Evolutionary conservation across 139 green algal genomes (phyloP), one percentile per base, ranked within the genome.

Genomic region (Chlamydomonas sp.): DNA sequence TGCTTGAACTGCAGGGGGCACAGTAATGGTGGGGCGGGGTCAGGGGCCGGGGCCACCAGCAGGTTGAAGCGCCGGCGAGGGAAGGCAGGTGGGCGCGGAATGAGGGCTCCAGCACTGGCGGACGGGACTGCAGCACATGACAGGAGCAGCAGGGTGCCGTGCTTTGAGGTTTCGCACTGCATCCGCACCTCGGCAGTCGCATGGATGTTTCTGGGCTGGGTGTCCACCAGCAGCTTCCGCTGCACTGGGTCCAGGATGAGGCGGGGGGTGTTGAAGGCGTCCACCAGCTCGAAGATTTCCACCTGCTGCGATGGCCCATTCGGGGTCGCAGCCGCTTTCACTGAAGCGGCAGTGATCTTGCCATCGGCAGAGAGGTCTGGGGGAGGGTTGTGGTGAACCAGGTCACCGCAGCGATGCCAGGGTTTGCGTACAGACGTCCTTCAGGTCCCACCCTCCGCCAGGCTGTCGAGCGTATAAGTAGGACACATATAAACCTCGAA

Each of bases 221-320:
- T 90, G 77, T 93, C 90, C 12, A 88, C 82, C 62, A 92, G 90
- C 77, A 97, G 86, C 69, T 86, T 91, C 60, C 94, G 92, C 64
- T 91, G 82, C n/a, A 96, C 88, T 4, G 92, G 85, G 84, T 97
- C 94, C 80, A 94, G 97, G 15, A 86, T 83, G 4, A 96, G 78
- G 15, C 89, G 90, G 10, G 95, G 95, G 74, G 94, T 69, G 0
- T 92, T 68, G 83, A 96, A 97, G 3, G 94, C 93, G 58, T 91
- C 87, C 31, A 95, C 89, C 0, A 96, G 80, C 76, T 93, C 85
- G 0, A 94, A 14, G 57, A 89, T 72, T 81, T 92, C 80, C 57
- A 90, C 73, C 16, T 74, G 77, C 77, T 80, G 73, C 20, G 63
- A 4, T n/a, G 5, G n/a, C 1, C 83, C 73, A 17, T 20, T 73